Conservation (phyloP, 768 basidiomycete species). For the Psilocybe tampanensis region DNA sequence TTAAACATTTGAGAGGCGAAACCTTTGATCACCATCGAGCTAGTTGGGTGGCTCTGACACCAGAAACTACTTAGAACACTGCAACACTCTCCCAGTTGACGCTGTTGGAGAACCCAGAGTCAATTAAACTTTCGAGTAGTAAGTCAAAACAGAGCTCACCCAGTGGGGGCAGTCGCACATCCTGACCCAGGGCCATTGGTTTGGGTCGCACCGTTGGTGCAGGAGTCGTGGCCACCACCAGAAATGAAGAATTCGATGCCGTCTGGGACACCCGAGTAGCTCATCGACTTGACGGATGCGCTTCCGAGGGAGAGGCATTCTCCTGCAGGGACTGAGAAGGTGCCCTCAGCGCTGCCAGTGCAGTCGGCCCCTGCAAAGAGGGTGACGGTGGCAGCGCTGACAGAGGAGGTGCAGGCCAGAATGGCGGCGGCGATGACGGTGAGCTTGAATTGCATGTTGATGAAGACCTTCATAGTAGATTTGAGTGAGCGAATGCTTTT, state of each 20-base stretch:
- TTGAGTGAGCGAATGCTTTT: too few species aligned
- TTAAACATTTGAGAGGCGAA: too few species aligned
- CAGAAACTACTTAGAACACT: not conserved
- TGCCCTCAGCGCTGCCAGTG: not conserved
- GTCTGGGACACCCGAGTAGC: conserved; percentile 1
- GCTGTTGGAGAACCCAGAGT: not conserved
- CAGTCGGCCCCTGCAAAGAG: not conserved
- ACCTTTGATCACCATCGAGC: too few species aligned
- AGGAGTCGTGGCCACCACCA: not conserved
- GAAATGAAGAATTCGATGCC: conserved; percentile 2
- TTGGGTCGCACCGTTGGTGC: not conserved
- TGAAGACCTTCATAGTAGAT: not conserved
- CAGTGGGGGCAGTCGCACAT: not conserved
- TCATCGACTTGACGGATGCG: not conserved
- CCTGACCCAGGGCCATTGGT: not conserved
- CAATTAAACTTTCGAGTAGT: not conserved
- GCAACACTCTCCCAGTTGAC: not conserved
- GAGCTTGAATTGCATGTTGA: not conserved
- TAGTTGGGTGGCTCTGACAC: not conserved
- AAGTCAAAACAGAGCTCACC: not conserved
- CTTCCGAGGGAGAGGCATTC: not conserved
- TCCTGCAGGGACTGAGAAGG: not conserved
- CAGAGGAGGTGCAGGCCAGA: not conserved
- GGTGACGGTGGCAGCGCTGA: not conserved
- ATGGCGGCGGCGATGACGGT: not conserved